phyloP scores from a whole-genome alignment of 352 stramenopile species.

The Phytophthora agathidicida region DNA sequence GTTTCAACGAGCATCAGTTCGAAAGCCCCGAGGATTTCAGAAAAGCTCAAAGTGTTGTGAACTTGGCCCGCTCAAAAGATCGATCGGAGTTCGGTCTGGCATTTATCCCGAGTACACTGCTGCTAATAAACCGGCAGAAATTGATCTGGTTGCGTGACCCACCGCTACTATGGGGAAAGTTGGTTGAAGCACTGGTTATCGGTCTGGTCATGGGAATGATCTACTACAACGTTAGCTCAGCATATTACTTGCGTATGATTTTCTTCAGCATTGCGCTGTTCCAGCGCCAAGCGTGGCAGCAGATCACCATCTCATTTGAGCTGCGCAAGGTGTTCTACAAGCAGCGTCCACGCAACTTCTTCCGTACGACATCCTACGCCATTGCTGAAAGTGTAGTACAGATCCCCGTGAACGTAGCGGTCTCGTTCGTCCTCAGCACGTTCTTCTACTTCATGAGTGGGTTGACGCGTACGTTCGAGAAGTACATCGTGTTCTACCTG shows the following conservation, averaged over 20 bases:
- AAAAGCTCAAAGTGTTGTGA: constrained; percentile 59
- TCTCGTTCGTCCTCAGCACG: constrained; percentile 60
- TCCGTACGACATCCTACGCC: constrained; percentile 81
- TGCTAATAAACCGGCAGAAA: constrained; percentile 70
- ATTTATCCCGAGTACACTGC: constrained; percentile 49
- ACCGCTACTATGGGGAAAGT: constrained; percentile 68
- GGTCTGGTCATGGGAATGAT: constrained; percentile 81
- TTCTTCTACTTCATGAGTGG: constrained; percentile 92
- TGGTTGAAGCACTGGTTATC: constrained; percentile 69
- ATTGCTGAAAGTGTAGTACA: constrained; percentile 68
- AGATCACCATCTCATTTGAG: constrained; percentile 73
- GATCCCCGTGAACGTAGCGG: constrained; percentile 73
- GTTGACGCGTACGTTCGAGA: constrained; percentile 56
- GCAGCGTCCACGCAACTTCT: constrained; percentile 90
- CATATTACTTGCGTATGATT: constrained; percentile 75
- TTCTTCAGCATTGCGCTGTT: constrained; percentile 75
- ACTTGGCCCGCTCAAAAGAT: constrained; percentile 51
- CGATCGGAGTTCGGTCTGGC: constrained; percentile 55
- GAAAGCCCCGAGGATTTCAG: constrained; percentile 63
- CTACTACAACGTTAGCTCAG: constrained; percentile 60
- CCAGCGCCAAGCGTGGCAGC: constrained; percentile 75
- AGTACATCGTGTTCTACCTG: constrained; percentile 81
- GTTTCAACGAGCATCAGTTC: constrained; percentile 64
- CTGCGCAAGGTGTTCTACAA: constrained; percentile 91
- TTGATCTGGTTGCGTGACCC: constrained; percentile 67